Conservation (phyloP, 495 filamentous ascomycete genomes). For the Podospora didyma region DNA sequence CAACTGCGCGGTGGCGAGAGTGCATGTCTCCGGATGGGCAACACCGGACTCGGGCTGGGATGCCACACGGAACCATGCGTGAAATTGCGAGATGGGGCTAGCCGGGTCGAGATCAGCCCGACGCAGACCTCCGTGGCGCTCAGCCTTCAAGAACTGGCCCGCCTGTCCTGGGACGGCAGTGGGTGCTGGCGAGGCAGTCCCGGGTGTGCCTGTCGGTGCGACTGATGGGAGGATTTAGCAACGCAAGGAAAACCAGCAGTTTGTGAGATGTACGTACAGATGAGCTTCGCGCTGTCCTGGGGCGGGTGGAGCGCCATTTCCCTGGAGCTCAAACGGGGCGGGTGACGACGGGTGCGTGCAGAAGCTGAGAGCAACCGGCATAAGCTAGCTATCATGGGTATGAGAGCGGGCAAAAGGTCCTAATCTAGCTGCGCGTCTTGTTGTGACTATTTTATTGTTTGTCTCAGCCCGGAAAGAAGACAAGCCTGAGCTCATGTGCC, state of each 20-base stretch:
- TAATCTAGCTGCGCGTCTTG: too few relatives aligned
- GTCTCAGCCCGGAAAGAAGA: too few relatives aligned
- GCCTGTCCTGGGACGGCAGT: slow-evolving; percentile 46
- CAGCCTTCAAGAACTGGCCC: slow-evolving; percentile 55
- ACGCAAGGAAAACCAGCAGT: background rate
- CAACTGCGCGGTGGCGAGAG: slow-evolving; percentile 77
- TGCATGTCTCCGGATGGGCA: slow-evolving; percentile 71
- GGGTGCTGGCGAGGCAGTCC: background rate
- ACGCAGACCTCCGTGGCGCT: slow-evolving; percentile 41
- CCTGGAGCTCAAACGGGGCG: background rate
- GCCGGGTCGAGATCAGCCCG: slow-evolving; percentile 48
- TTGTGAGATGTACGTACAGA: slow-evolving; percentile 38
- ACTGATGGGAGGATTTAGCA: slow-evolving; percentile 30
- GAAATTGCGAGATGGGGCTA: slow-evolving; percentile 74
- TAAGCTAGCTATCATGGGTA: slow-evolving; percentile 3
- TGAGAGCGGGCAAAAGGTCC: background rate
- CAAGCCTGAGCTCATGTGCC: too few relatives aligned
- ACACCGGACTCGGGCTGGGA: slow-evolving; percentile 48
- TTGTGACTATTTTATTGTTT: too few relatives aligned
- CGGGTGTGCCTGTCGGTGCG: slow-evolving; percentile 32
- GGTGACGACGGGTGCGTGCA: background rate
- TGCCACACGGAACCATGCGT: slow-evolving; percentile 77
- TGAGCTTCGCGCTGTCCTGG: slow-evolving; percentile 40
- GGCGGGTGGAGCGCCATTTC: slow-evolving; percentile 48
- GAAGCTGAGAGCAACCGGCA: slow-evolving; percentile 5